A percentile compares a stretch with the other conserved stretches of the same genome.
phyloP scores from a whole-genome alignment of 495 filamentous ascomycete genomes.

The Lophium mytilinum region DNA sequence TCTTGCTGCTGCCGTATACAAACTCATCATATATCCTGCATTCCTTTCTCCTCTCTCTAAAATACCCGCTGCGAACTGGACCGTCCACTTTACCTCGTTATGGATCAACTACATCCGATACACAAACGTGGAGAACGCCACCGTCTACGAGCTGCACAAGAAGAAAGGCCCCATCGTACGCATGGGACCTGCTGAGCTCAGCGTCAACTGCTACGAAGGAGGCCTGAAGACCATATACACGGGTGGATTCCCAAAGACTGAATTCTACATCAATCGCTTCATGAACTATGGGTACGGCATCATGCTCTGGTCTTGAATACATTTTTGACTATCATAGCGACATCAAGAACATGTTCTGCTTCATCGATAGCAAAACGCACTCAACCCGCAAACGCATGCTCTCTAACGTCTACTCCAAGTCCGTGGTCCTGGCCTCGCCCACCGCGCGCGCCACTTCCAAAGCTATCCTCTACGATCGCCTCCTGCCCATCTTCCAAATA shows the following conservation, averaged over 20 bases:
- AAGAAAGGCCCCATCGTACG: conserved; percentile 8
- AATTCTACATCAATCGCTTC: conserved; percentile 12
- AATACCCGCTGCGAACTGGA: conserved; percentile 4
- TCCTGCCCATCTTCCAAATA: conserved; percentile 43
- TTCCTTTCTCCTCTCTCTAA: conserved; percentile 13
- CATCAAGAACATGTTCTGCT: conserved; percentile 32
- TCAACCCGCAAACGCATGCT: conserved; percentile 58
- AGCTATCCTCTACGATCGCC: conserved; percentile 48
- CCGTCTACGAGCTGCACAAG: conserved; percentile 6
- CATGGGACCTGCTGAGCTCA: conserved; percentile 12
- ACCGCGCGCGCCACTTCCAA: conserved; percentile 49
- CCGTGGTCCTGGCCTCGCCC: conserved; percentile 53
- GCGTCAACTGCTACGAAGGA: conserved; percentile 11
- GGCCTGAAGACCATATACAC: conserved; percentile 13
- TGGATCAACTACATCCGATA: conserved; percentile 12
- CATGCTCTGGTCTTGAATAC: neutral
- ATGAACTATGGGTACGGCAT: conserved; percentile 7
- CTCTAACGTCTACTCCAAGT: conserved; percentile 64
- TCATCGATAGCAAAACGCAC: conserved; percentile 41
- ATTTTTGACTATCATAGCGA: neutral
- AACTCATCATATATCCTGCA: conserved; percentile 2
- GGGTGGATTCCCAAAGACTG: conserved; percentile 14
- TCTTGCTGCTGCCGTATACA: conserved; percentile 1
- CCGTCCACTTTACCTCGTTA: neutral
- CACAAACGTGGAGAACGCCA: neutral